Base-by-base conservation (phyloP, 306 rosid genomes). In the Cucurbita pepo region DNA sequence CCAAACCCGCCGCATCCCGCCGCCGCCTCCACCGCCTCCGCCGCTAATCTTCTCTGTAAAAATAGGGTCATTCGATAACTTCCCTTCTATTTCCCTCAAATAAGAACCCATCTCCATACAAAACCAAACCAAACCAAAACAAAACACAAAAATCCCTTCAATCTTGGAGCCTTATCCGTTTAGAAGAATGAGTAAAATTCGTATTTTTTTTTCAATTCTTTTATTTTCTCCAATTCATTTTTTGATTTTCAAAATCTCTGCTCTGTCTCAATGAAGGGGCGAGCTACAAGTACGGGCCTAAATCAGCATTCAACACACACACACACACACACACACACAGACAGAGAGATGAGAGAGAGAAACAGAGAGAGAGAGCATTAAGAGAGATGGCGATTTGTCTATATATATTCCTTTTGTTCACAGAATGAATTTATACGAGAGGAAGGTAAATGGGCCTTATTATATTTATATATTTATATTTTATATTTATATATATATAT, bases 301-400 rank as follows among this genome's bases (percentile, higher is more conserved):
- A 79, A 78, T 85, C 89, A 85, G 88, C 88, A 83, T 88, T 85
- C 73, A 88, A 80, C 82, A 63, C 75, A 76, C n/a, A n/a, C n/a
- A n/a, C n/a, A n/a, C n/a, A n/a, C n/a, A n/a, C n/a, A n/a, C n/a
- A n/a, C n/a, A n/a, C n/a, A n/a, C n/a, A n/a, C n/a, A 75, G 41
- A 74, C 59, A 48, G 37, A 30, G 67, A 13, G 73, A 52, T 11
- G 54, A 19, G 52, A 66, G 44, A 3, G 61, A 61, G 37, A 63
- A 11, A 63, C 25, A 55, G 61, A 52, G n/a, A 16, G 57, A 76
- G 64, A 76, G 80, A 85, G 82, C 3, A 76, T 76, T 71, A 71
- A 58, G 86, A 83, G 78, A 66, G 89, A 87, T 83, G 81, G 76
- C 74, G 82, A 81, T 77, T 64, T 77, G 57, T 74, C 36, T 72